phyloP scores from a whole-genome alignment of 805 yeast genomes.

The Kuraishia molischiana region DNA sequence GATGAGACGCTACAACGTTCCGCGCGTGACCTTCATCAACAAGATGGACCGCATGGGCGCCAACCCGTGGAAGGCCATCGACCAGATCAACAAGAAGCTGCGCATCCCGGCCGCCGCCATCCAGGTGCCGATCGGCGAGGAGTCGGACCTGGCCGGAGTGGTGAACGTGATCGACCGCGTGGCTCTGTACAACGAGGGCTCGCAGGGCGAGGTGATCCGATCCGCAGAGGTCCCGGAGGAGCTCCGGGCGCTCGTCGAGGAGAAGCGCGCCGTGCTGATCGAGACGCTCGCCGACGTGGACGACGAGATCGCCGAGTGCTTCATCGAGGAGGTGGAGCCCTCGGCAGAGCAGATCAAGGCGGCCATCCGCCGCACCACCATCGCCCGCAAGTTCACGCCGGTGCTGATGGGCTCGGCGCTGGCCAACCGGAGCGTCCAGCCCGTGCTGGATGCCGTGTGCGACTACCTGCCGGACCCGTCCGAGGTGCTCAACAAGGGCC shows the following conservation, averaged over 20 bases:
- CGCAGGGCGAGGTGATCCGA: conserved; percentile 77
- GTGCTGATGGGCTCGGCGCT: conserved; percentile 99
- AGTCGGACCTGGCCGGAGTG: conserved; percentile 74
- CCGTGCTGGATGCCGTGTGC: conserved; percentile 90
- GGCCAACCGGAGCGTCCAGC: conserved; percentile 94
- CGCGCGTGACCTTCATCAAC: conserved; percentile 91
- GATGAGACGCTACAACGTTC: conserved; percentile 97
- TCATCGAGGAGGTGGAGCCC: conserved; percentile 85
- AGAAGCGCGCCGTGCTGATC: conserved; percentile 75
- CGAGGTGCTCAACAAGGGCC: conserved; percentile 83
- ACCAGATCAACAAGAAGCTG: conserved; percentile 79
- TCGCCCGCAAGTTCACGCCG: conserved; percentile 95
- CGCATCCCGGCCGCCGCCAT: conserved; percentile 94
- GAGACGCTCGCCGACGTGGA: conserved; percentile 97
- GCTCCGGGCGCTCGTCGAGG: conserved; percentile 74
- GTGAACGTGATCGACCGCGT: conserved; percentile 86
- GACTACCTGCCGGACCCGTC: conserved; percentile 95
- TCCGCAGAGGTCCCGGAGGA: conserved; percentile 68
- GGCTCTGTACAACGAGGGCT: conserved; percentile 82
- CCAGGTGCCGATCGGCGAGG: conserved; percentile 96
- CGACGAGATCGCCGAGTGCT: conserved; percentile 92
- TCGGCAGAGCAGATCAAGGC: conserved; percentile 70
- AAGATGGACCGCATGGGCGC: conserved; percentile 99
- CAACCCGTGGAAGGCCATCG: conserved; percentile 91
- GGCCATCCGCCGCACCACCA: conserved; percentile 92